phyloP scores from a whole-genome alignment of 257 asterid genomes.

The Avicennia marina region DNA sequence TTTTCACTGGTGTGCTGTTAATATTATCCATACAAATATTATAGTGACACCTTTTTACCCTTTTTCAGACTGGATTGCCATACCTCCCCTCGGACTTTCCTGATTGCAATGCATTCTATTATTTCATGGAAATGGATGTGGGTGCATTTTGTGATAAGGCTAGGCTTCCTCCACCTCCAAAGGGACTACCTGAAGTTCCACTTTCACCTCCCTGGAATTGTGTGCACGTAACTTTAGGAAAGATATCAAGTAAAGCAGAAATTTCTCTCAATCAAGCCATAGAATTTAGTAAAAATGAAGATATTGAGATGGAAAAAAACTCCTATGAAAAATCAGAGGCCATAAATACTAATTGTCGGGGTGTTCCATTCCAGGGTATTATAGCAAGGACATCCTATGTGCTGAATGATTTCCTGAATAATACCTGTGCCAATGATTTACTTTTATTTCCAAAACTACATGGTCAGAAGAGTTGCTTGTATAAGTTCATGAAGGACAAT shows the following conservation, averaged over 20 bases:
- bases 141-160: constrained; percentile 34
- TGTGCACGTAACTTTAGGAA: constrained; percentile 29
- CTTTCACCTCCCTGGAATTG: constrained; percentile 67
- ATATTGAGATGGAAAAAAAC: constrained; percentile 14
- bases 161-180: constrained; percentile 42
- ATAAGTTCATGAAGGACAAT: constrained; percentile 40
- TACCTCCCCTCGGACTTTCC: constrained; percentile 78
- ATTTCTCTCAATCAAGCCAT: constrained; percentile 19
- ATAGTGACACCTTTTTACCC: neutral
- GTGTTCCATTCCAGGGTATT: constrained; percentile 38
- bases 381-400: constrained; percentile 63
- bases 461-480: constrained; percentile 36
- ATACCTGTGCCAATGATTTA: constrained; percentile 25
- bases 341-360: constrained; percentile 12
- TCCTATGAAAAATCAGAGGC: constrained; percentile 14
- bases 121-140: constrained; percentile 48
- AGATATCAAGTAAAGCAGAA: constrained; percentile 16
- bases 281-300: constrained; percentile 13
- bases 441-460: constrained; percentile 48
- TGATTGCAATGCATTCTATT: constrained; percentile 62
- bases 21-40: neutral
- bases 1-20: neutral
- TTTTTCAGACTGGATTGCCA: constrained; percentile 70
- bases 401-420: constrained; percentile 37
- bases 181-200: constrained; percentile 46